Base-by-base conservation (phyloP, 2,329 filamentous ascomycete species). In the Aspergillus bombycis region DNA sequence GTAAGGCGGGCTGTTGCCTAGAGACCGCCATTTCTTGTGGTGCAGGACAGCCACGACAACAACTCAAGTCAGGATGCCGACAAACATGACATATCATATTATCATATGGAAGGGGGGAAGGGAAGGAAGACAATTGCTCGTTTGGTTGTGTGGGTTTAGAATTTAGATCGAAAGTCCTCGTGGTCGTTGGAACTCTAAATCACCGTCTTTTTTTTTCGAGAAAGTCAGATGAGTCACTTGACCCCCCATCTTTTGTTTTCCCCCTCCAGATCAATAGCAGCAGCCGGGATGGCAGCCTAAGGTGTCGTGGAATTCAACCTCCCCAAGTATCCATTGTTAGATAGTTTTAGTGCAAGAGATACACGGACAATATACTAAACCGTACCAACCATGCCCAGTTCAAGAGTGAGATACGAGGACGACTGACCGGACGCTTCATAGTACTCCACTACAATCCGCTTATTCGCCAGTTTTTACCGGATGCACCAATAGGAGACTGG, bases 61-160 rank as follows among this genome's bases (percentile, higher is more conserved):
- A 55, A 38, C 14, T 55, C 52, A 55, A 19, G 19, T 19, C 19
- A 36, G 38, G 34, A 55, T 26, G 32, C 34, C 3, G 52, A 38
- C 14, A 32, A 55, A 34, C 21, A 23, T 55, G 52, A 55, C 52
- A 38, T 55, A 38, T 38, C 52, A 55, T 55, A 55, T 38, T 32
- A 32, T n/a, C 38, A n/a, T 41, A 19, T 36, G 34, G 34, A 36
- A 36, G 34, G 34, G 30, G 16, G 14, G 23, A 34, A 12, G 57
- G 9, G 12, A 52, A 41, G 4, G 32, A 6, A 41, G 19, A 4
- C 46, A 50, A 10, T 19, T 48, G 23, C 26, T 12, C 12, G 2
- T 21, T 9, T 9, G 2, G 30, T 34, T n/a, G 14, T n/a, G 14
- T 52, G 14, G 23, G 12, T 28, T 26, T 30, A 26, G 11, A 28